A percentile compares a stretch with the other conserved stretches of the same genome.
phyloP scores from a whole-genome alignment of 768 basidiomycete species.

The Boletales sp. region DNA sequence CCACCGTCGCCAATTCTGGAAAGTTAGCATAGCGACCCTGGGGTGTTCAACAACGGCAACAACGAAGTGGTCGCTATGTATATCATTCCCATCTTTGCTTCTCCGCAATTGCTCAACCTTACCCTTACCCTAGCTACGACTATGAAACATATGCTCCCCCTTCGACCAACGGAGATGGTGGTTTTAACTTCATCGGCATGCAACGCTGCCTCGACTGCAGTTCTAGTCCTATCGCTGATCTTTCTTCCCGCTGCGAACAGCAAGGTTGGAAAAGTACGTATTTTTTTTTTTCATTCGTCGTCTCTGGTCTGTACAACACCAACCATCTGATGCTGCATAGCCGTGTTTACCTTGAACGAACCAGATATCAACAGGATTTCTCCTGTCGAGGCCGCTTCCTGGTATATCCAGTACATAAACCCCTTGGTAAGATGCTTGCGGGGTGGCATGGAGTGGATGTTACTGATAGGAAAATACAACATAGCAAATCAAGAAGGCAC shows the following conservation, averaged over 20 bases:
- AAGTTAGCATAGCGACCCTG: slow-evolving; percentile 20
- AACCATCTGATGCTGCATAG: slow-evolving; percentile 5
- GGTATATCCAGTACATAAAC: slow-evolving; percentile 38
- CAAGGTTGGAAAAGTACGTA: slow-evolving; percentile 32
- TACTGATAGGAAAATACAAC: too few species aligned
- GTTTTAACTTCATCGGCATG: slow-evolving; percentile 39
- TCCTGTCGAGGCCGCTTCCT: slow-evolving; percentile 30
- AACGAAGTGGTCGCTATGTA: slow-evolving; percentile 35
- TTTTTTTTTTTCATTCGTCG: neutral
- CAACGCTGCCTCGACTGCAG: slow-evolving; percentile 35
- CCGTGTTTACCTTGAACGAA: slow-evolving; percentile 37
- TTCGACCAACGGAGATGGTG: slow-evolving; percentile 35
- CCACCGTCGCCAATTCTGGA: neutral
- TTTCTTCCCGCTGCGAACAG: slow-evolving; percentile 29
- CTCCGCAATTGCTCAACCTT: neutral
- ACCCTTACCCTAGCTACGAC: slow-evolving; percentile 17
- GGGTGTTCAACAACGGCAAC: slow-evolving; percentile 31
- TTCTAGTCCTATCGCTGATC: slow-evolving; percentile 33
- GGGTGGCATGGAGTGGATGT: too few species aligned
- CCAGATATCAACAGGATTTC: slow-evolving; percentile 31
- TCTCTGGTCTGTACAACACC: neutral
- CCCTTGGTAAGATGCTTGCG: slow-evolving; percentile 27
- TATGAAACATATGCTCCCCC: slow-evolving; percentile 35
- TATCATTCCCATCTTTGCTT: neutral
- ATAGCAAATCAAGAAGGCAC: slow-evolving; percentile 23